Conservation (phyloP, 2,329 filamentous ascomycete genomes). For the Aspergillus tubingensis region DNA sequence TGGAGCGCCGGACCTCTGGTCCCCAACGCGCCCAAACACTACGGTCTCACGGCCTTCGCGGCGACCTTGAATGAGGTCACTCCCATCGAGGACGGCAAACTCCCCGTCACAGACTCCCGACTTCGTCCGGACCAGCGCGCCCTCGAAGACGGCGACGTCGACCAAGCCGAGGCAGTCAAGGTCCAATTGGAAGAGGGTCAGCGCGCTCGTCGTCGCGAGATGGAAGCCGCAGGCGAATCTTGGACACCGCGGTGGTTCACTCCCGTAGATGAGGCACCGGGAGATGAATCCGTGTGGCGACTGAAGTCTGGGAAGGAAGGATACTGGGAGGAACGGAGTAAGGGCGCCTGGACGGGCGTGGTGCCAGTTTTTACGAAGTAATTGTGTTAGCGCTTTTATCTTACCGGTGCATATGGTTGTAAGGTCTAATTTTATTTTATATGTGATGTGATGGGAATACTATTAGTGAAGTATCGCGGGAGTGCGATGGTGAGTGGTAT, state of each 20-base stretch:
- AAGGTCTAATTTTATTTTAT: no score
- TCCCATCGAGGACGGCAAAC: constrained; percentile 68
- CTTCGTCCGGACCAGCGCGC: constrained; percentile 85
- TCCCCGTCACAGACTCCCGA: constrained; percentile 80
- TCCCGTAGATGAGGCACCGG: constrained; percentile 54
- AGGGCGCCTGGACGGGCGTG: constrained; percentile 65
- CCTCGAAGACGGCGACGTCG: constrained; percentile 77
- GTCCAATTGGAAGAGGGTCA: constrained; percentile 83
- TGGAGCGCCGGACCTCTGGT: constrained; percentile 81
- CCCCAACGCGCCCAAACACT: constrained; percentile 74
- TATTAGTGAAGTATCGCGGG: no score
- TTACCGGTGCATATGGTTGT: no score
- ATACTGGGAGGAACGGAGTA: constrained; percentile 86
- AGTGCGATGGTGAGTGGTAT: no score
- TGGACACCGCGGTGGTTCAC: constrained; percentile 85
- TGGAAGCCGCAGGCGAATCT: constrained; percentile 73
- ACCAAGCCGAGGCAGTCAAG: constrained; percentile 82
- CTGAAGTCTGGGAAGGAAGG: constrained; percentile 79
- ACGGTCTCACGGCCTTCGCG: constrained; percentile 86
- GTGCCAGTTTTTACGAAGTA: constrained; percentile 52
- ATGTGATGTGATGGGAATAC: no score
- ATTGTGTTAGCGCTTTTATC: no score
- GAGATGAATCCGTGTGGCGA: constrained; percentile 60
- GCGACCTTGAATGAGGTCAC: constrained; percentile 88
- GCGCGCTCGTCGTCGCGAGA: constrained; percentile 68